These are phyloP conservation scores for Spiraea crenata DNA, from an alignment of 331 rosid species.

Conservation along the genomic window DNA sequence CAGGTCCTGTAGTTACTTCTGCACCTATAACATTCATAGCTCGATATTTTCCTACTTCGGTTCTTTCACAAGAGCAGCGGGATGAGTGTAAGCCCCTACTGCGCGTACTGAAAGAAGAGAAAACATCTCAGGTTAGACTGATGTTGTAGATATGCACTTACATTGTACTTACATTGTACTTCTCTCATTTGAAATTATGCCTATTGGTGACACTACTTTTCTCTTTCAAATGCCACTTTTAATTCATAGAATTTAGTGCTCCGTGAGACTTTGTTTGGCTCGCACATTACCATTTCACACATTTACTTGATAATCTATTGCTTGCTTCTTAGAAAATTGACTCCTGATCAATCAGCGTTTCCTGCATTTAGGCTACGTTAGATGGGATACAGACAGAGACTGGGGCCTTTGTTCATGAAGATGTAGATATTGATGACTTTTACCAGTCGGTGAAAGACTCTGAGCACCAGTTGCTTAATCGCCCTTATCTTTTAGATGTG, in stretches of 20 bases:
- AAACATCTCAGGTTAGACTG: constrained; percentile 54
- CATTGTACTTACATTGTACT: too few relatives aligned
- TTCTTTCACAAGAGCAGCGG: constrained; percentile 70
- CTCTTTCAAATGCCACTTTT: not conserved
- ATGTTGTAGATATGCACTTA: not conserved
- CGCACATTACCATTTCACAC: not conserved
- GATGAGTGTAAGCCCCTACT: constrained; percentile 55
- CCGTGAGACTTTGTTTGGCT: not conserved
- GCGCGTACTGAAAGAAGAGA: constrained; percentile 53
- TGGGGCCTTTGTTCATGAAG: constrained; percentile 32
- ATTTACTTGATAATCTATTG: not conserved
- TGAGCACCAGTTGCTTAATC: constrained; percentile 33
- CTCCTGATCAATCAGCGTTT: not conserved
- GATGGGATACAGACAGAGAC: constrained; percentile 30
- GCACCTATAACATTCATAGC: constrained; percentile 39
- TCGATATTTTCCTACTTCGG: constrained; percentile 58
- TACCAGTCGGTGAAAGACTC: constrained; percentile 35
- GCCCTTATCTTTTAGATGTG: constrained; percentile 40
- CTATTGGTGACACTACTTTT: not conserved
- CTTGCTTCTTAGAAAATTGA: not conserved
- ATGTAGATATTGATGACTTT: constrained; percentile 18
- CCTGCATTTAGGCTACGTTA: constrained; percentile 34
- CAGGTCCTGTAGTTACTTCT: constrained; percentile 40
- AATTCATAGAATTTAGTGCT: not conserved
- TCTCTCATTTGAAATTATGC: not conserved